Evolutionary conservation across 441 rosid genomes (phyloP).

Genomic region (Francoa sonchifolia): DNA sequence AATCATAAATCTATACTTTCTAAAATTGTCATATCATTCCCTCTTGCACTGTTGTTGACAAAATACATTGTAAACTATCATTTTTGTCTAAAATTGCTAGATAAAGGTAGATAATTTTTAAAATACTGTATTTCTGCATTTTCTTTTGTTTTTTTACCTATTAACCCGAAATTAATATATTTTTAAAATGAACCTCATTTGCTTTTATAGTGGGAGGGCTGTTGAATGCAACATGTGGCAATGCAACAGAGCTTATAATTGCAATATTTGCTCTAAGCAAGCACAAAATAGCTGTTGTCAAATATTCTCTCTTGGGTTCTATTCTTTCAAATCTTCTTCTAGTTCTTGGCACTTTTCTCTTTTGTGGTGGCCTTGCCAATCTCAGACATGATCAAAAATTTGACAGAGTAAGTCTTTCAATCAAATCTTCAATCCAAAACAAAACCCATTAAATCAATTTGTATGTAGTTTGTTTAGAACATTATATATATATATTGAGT

Average conservation of each 20-base stretch:
- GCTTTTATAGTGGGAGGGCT: slow-evolving; percentile 64
- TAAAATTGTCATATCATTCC: background rate
- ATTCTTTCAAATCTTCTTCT: slow-evolving; percentile 74
- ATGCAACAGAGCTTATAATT: slow-evolving; percentile 86
- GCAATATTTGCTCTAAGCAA: slow-evolving; percentile 65
- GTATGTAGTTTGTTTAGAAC: too few relatives aligned
- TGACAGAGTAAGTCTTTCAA: slow-evolving; percentile 64
- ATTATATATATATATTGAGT: too few relatives aligned
- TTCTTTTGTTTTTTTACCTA: background rate
- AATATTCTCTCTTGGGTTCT: slow-evolving; percentile 81
- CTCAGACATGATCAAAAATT: slow-evolving; percentile 47
- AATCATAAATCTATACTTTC: too few relatives aligned
- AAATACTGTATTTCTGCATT: too few relatives aligned
- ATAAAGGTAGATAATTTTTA: too few relatives aligned
- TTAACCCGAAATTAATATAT: background rate
- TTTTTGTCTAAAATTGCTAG: too few relatives aligned
- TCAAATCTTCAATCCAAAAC: too few relatives aligned
- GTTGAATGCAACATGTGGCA: slow-evolving; percentile 91
- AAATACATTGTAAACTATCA: too few relatives aligned
- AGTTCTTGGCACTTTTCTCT: slow-evolving; percentile 80
- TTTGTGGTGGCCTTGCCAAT: slow-evolving; percentile 78
- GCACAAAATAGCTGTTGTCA: slow-evolving; percentile 55
- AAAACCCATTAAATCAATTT: too few relatives aligned
- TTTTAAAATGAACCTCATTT: background rate
- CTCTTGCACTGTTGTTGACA: background rate